Evolutionary conservation across 2,329 filamentous ascomycete genomes (phyloP).

Genomic region (Alternaria postmessia): DNA sequence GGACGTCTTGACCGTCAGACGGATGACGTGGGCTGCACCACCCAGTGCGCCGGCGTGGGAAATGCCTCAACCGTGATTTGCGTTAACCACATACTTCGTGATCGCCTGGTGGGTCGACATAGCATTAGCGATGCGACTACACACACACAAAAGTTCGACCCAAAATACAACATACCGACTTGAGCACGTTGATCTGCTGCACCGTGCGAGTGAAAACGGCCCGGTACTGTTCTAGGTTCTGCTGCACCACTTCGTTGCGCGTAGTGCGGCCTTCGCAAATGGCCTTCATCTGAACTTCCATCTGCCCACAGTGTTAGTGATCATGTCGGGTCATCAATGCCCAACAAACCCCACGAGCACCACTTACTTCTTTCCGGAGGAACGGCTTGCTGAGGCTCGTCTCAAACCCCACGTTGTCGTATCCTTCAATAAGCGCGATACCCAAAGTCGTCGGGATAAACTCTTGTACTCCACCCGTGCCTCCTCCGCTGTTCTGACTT

Average conservation of each 20-base stretch:
- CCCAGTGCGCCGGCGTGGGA: constrained; percentile 31
- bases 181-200: constrained; percentile 73
- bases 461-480: constrained; percentile 70
- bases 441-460: constrained; percentile 94
- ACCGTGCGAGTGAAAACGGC: constrained; percentile 84
- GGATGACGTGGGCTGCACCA: constrained; percentile 14
- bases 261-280: constrained; percentile 89
- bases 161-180: constrained; percentile 53
- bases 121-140: constrained; percentile 25
- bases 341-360: constrained; percentile 8
- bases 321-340: constrained; percentile 3
- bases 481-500: constrained; percentile 51
- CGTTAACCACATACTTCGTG: constrained; percentile 50
- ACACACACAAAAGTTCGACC: constrained; percentile 21
- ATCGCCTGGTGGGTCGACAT: constrained; percentile 42
- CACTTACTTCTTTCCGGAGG: constrained; percentile 78
- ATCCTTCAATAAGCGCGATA: constrained; percentile 90
- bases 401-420: constrained; percentile 92
- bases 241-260: constrained; percentile 75
- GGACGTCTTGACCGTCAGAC: not conserved
- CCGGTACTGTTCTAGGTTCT: constrained; percentile 87
- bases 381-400: constrained; percentile 95
- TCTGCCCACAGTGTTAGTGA: constrained; percentile 55
- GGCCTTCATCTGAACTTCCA: constrained; percentile 96
- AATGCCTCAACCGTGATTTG: constrained; percentile 48